Evolutionary conservation across 805 yeast species (phyloP).

Genomic region (Candida montana): DNA sequence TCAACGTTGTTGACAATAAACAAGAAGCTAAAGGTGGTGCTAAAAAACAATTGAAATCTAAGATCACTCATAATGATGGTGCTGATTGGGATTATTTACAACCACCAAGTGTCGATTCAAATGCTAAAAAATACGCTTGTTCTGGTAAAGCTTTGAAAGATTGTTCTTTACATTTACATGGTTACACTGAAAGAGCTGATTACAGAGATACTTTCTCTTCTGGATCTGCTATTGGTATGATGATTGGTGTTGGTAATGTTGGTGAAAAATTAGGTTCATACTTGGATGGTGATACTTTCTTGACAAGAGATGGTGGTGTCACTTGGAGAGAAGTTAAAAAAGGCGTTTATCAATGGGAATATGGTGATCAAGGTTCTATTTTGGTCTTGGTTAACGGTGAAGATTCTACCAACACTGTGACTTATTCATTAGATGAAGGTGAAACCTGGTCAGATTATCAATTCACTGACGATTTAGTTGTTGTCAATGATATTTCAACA

Average conservation of each 20-base stretch:
- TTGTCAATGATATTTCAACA: slow-evolving; percentile 72
- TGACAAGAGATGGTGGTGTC: slow-evolving; percentile 87
- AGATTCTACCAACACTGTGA: slow-evolving; percentile 51
- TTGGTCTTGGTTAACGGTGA: slow-evolving; percentile 62
- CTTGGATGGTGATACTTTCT: slow-evolving; percentile 59
- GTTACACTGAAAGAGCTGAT: slow-evolving; percentile 83
- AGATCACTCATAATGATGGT: slow-evolving; percentile 86
- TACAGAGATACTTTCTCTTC: slow-evolving; percentile 83
- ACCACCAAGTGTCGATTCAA: slow-evolving; percentile 65
- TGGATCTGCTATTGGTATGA: slow-evolving; percentile 80
- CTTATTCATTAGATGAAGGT: slow-evolving; percentile 78
- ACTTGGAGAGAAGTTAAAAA: slow-evolving; percentile 78
- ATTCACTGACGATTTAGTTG: slow-evolving; percentile 53
- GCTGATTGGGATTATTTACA: slow-evolving; percentile 70
- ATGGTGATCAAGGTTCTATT: slow-evolving; percentile 90
- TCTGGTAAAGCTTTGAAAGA: slow-evolving; percentile 41
- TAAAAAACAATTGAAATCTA: slow-evolving; percentile 58
- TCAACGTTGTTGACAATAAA: slow-evolving; percentile 62
- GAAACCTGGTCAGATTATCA: slow-evolving; percentile 61
- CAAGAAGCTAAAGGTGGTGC: slow-evolving; percentile 39
- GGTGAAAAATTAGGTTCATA: slow-evolving; percentile 51
- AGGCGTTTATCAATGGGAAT: slow-evolving; percentile 88
- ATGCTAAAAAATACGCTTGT: slow-evolving; percentile 55
- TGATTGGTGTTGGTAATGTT: slow-evolving; percentile 92
- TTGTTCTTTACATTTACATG: slow-evolving; percentile 83